phyloP scores from a whole-genome alignment of 306 rosid species.

The Cicer bijugum region DNA sequence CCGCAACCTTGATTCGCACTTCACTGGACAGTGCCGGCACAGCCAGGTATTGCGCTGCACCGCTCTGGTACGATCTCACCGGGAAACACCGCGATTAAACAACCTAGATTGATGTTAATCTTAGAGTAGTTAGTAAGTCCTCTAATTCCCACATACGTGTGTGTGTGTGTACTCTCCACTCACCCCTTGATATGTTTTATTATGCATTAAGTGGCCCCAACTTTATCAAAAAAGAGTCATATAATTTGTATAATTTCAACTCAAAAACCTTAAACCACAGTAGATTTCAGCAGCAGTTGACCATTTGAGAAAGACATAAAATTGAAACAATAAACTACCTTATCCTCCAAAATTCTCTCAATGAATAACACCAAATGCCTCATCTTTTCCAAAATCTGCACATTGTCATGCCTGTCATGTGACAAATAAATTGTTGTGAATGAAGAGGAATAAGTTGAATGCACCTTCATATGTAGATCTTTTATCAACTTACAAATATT shows the following conservation, averaged over 20 bases:
- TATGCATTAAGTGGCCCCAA: constrained; percentile 1
- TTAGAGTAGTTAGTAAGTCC: no score
- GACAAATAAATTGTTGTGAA: constrained; percentile 44
- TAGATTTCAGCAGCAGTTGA: constrained; percentile 14
- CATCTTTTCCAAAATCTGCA: constrained; percentile 86
- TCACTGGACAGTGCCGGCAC: no score
- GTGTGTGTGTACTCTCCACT: neutral
- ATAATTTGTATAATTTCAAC: constrained; percentile 22
- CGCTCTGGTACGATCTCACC: no score
- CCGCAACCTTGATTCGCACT: no score
- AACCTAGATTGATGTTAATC: no score
- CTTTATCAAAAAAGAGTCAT: constrained; percentile 22
- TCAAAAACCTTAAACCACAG: constrained; percentile 33
- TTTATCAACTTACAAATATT: constrained; percentile 32
- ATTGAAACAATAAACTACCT: constrained; percentile 57
- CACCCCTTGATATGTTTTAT: constrained; percentile 8
- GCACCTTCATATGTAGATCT: constrained; percentile 19
- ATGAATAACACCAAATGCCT: constrained; percentile 89
- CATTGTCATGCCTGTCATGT: constrained; percentile 91
- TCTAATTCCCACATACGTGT: no score
- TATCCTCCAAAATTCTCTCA: constrained; percentile 83
- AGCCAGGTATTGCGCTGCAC: no score
- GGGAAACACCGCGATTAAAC: no score
- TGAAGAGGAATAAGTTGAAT: constrained; percentile 27
- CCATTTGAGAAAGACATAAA: constrained; percentile 14